Percentiles rank a stretch among this genome's conserved stretches.
Conservation (phyloP, 257 asterid species). For the Nicotiana otophora region DNA sequence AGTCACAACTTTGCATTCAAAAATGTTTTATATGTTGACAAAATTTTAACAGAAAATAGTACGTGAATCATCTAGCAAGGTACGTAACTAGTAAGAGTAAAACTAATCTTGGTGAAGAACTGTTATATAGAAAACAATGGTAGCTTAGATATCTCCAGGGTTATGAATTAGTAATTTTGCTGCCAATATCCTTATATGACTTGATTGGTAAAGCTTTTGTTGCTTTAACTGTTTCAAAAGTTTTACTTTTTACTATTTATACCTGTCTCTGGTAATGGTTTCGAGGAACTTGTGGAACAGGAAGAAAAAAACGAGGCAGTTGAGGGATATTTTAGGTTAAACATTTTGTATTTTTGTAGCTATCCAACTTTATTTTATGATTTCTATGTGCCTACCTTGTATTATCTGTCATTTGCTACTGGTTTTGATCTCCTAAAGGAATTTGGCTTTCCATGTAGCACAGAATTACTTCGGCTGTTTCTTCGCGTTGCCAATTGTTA, state of each 20-base stretch:
- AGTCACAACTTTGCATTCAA: no score
- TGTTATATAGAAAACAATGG: background rate
- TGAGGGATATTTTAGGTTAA: background rate
- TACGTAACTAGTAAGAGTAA: background rate
- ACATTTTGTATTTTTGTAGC: background rate
- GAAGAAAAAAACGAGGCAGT: background rate
- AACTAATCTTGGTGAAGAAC: background rate
- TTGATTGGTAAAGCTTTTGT: background rate
- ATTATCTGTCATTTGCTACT: background rate
- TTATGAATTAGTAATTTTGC: background rate
- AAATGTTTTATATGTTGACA: no score
- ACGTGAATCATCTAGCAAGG: no score
- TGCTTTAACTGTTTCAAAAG: background rate
- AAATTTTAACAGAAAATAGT: no score
- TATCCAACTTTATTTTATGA: background rate
- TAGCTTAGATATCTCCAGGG: no score
- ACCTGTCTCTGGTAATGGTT: background rate
- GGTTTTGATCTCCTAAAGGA: conserved; percentile 5
- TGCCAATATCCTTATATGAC: background rate
- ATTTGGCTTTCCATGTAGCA: background rate
- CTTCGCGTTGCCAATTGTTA: conserved; percentile 85
- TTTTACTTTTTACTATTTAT: background rate
- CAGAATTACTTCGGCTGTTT: conserved; percentile 92
- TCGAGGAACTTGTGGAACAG: background rate
- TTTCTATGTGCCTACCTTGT: background rate